Base-by-base conservation (phyloP, 768 basidiomycete species). In the Lactarius hengduanensis region DNA sequence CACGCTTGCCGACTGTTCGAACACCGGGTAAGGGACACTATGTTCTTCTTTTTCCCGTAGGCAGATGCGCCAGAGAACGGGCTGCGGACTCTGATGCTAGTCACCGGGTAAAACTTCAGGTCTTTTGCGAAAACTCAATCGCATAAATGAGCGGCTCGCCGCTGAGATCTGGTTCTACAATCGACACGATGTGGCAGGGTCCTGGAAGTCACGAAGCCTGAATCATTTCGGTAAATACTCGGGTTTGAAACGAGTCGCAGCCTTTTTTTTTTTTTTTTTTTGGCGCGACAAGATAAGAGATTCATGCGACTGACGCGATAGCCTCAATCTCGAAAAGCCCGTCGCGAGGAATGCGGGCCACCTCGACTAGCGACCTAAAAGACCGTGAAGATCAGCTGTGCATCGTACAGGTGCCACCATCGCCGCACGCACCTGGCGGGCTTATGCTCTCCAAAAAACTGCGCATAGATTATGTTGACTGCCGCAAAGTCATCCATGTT, bases 241-340 rank as follows among this genome's bases (percentile, higher is more conserved):
- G 26, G 11, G 22, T 28, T 26, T 34, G 1, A 34, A 34, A 34
- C 15, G 50, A 26, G 50, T 53, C 26, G 50, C 50, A 4, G 47
- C 30, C 28, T 26, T 26, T 26, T 26, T 26, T 26, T 26, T 26
- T 26, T 26, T 38, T 38, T 13, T 3, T 38, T 38, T 16, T 41
- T 6, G 6, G 4, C 7, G n/a, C 6, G 36, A 16, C 20, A 34
- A 40, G 54, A 26, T 9, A 40, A 20, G 11, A 32, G 10, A 1
- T 32, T 57, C 26, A 68, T 36, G 36, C 50, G n/a, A 62, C 38
- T n/a, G 65, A 58, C n/a, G 88, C 92, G 76, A 95, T 90, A 67
- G 86, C 88, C 77, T 98, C 96, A 63, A 98, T 85, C 82, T 98
- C 96, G 59, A 97, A 87, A 41, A 96, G 81, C 10, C 93, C 96